A percentile compares a stretch with the other conserved stretches of the same genome.
These are phyloP conservation scores for Phytophthora litchii DNA, from an alignment of 352 stramenopile genomes.

Conservation along the genomic window DNA sequence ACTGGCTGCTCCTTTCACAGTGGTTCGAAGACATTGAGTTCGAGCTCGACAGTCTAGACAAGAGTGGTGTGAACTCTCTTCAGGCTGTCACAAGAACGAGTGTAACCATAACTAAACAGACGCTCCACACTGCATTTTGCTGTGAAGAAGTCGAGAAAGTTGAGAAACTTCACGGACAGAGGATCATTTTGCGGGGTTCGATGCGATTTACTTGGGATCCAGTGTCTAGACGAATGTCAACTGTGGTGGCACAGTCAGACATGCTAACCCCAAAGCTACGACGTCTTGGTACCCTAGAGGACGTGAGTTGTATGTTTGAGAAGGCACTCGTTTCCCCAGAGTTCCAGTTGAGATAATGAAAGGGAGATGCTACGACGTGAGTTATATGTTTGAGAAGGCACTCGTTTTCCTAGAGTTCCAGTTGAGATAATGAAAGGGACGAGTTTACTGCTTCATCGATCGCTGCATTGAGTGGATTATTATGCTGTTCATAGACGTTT, in stretches of 20 bases:
- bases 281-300: slow-evolving; percentile 8
- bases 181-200: slow-evolving; percentile 1
- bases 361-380: too few species aligned
- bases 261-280: slow-evolving; percentile 14
- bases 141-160: neutral
- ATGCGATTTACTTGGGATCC: slow-evolving; percentile 12
- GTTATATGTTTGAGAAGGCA: slow-evolving; percentile 1
- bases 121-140: slow-evolving; percentile 8
- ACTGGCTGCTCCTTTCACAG: slow-evolving; percentile 8
- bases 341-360: slow-evolving; percentile 3
- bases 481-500: too few species aligned
- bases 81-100: slow-evolving; percentile 1
- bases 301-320: slow-evolving; percentile 3
- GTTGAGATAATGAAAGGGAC: too few species aligned
- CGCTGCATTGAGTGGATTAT: too few species aligned
- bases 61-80: neutral
- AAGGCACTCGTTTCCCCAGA: slow-evolving; percentile 7
- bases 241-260: slow-evolving; percentile 4
- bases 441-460: too few species aligned
- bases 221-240: neutral
- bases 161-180: slow-evolving; percentile 1
- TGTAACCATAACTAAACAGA: slow-evolving; percentile 8
- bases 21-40: slow-evolving; percentile 19
- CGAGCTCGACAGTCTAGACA: slow-evolving; percentile 7
- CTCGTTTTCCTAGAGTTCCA: neutral